phyloP scores from a whole-genome alignment of 768 basidiomycete species.

The Trametes cubensis region DNA sequence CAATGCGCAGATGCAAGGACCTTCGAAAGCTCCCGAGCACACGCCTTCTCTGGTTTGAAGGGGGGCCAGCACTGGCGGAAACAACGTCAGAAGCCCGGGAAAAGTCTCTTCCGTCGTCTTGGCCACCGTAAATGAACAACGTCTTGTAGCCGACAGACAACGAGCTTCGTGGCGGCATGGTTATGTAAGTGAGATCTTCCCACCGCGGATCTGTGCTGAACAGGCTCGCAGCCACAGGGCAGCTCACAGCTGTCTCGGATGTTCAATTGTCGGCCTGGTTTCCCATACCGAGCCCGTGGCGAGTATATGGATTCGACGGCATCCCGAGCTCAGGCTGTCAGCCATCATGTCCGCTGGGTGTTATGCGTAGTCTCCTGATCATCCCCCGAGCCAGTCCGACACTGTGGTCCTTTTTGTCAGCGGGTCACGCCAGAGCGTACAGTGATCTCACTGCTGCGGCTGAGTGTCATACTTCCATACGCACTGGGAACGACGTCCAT shows the following conservation, averaged over 20 bases:
- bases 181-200: not conserved
- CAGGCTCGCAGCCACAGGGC: too few species aligned
- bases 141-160: too few species aligned
- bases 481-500: conserved; percentile 1
- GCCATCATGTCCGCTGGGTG: too few species aligned
- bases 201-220: not conserved
- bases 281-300: too few species aligned
- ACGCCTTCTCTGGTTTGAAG: not conserved
- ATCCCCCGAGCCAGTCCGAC: too few species aligned
- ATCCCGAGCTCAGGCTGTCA: too few species aligned
- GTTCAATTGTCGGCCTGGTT: too few species aligned
- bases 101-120: not conserved
- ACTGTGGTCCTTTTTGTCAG: not conserved
- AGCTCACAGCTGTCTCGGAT: too few species aligned
- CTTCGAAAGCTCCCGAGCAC: not conserved
- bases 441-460: not conserved
- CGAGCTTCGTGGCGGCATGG: too few species aligned
- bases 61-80: not conserved
- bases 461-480: not conserved
- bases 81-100: not conserved
- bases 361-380: too few species aligned
- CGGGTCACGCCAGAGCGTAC: not conserved
- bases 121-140: not conserved
- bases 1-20: too few species aligned
- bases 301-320: too few species aligned